Conservation (phyloP, 345 rosid species). For the Dimocarpus longan region DNA sequence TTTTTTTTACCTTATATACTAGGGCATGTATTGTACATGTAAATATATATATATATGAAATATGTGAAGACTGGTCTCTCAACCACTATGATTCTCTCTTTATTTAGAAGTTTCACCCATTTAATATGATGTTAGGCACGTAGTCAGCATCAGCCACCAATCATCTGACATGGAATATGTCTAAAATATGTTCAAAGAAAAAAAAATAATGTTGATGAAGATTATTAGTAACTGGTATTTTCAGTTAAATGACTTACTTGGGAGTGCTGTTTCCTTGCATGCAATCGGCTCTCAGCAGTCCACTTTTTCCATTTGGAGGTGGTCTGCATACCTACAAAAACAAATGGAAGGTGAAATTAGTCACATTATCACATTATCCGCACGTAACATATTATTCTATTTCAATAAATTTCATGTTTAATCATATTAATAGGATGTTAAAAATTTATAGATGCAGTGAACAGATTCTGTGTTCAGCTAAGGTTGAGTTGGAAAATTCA, state of each 20-base stretch:
- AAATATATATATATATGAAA: too few relatives aligned
- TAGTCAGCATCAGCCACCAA: background rate
- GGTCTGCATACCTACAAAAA: slow-evolving; percentile 60
- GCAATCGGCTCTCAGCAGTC: slow-evolving; percentile 65
- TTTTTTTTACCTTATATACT: too few relatives aligned
- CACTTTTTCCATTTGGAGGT: slow-evolving; percentile 61
- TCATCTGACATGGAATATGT: background rate
- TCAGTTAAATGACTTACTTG: slow-evolving; percentile 43
- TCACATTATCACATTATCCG: background rate
- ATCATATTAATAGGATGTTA: too few relatives aligned
- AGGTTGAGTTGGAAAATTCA: too few relatives aligned
- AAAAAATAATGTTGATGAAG: too few relatives aligned
- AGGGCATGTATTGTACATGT: too few relatives aligned
- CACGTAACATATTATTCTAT: too few relatives aligned
- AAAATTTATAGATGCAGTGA: too few relatives aligned
- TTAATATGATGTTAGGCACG: background rate
- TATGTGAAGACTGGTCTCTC: background rate
- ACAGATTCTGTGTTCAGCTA: too few relatives aligned
- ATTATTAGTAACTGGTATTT: background rate
- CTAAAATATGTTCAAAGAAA: background rate
- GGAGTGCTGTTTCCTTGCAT: slow-evolving; percentile 54
- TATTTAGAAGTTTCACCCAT: background rate
- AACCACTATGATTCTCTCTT: slow-evolving; percentile 18
- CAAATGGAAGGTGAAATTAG: background rate
- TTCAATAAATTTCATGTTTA: too few relatives aligned